Conservation (phyloP, 2,329 filamentous ascomycete species). For the Cytospora leucostoma region DNA sequence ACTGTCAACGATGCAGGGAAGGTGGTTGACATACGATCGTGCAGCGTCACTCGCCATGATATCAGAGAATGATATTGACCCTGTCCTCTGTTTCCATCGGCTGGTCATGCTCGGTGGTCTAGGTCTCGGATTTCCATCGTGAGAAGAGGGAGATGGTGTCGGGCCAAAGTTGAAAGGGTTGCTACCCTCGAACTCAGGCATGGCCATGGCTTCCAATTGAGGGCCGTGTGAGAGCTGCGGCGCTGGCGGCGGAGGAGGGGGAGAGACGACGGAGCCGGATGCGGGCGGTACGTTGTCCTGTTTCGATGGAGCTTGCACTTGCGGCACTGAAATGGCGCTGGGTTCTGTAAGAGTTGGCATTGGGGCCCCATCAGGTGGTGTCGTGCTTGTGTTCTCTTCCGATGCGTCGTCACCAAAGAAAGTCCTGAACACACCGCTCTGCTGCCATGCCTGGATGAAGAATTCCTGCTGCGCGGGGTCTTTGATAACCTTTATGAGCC, state of each 20-base stretch:
- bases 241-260: slow-evolving; percentile 17
- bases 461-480: slow-evolving; percentile 41
- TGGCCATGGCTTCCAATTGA: slow-evolving; percentile 10
- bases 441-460: slow-evolving; percentile 40
- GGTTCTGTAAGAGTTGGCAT: slow-evolving; percentile 4
- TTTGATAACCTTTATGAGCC: slow-evolving; percentile 37
- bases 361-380: slow-evolving; percentile 9
- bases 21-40: slow-evolving; percentile 35
- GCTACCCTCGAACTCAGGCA: slow-evolving; percentile 15
- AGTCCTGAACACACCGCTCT: slow-evolving; percentile 39
- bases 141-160: slow-evolving; percentile 29
- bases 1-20: not conserved
- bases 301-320: slow-evolving; percentile 1
- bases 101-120: slow-evolving; percentile 23
- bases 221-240: slow-evolving; percentile 22
- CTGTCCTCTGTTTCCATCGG: slow-evolving; percentile 21
- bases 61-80: slow-evolving; percentile 37
- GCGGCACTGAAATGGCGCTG: slow-evolving; percentile 8
- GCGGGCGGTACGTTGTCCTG: slow-evolving; percentile 14
- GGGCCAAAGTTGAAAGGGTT: slow-evolving; percentile 24
- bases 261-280: slow-evolving; percentile 13
- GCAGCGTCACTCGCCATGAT: slow-evolving; percentile 41
- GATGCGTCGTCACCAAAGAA: slow-evolving; percentile 37
- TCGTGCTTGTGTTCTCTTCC: slow-evolving; percentile 21
- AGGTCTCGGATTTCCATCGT: slow-evolving; percentile 26